Evolutionary conservation across 352 stramenopile genomes (phyloP), one percentile per base, ranked within the genome.

Genomic region (Pythium dissotocum): DNA sequence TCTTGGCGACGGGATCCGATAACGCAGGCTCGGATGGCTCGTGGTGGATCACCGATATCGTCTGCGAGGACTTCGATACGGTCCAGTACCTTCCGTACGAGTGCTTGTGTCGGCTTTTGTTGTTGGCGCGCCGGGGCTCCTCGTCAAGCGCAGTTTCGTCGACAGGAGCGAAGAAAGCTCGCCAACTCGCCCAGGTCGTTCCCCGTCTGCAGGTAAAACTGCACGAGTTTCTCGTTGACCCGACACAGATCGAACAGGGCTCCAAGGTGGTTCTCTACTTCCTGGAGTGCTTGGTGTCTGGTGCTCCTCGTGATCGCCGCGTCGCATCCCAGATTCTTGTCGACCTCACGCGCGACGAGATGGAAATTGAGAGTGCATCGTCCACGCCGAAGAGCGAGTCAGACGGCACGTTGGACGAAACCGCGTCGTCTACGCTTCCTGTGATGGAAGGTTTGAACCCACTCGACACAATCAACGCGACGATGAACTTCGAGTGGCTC

Each of bases 1-100:
- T 48, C 1, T 52, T 52, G 9, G 61, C 60, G 35, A 61, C 58
- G 5, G 68, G 70, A 8, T 76, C 71, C 21, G 63, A 36, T 7
- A 35, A 12, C 13, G 21, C 3, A 24, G 56, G 36, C 38, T 38
- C 70, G 0, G 77, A 80, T 49, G 84, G 75, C 42, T 75, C 79
- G 8, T 93, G 78, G 83, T 96, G 88, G 88, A 96, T 96, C 62
- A 86, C 85, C 14, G 88, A 96, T 38, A 93, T 96, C 55, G 88
- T 96, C 3, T 94, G 88, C 48, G 88, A 93, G 61, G 88, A 96
- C 61, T 83, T 89, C 30, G 76, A 90, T 9, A 96, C 88, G 0
- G 75, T 94, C 14, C 78, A 91, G 64, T 94, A 96, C 51, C 75
- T 96, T 0, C 88, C 88, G 4, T 79, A 88, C 38, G 76, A 79